Evolutionary conservation across 2,329 filamentous ascomycete genomes (phyloP).

Genomic region (Cladophialophora psammophila): DNA sequence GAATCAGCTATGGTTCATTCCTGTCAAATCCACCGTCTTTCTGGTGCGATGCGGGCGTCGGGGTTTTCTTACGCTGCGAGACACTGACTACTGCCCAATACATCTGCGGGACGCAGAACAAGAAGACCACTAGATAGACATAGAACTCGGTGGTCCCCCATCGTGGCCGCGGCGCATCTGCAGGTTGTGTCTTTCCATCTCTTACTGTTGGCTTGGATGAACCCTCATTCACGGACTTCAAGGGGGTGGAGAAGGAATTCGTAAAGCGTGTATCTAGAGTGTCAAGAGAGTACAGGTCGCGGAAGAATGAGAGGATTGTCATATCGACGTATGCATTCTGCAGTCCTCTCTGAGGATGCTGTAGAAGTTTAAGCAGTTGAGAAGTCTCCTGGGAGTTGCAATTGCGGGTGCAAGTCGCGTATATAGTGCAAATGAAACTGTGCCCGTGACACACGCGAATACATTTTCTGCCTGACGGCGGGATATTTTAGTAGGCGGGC

Average conservation of each 20-base stretch:
- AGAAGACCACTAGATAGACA: slow-evolving; percentile 76
- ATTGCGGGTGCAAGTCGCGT: not conserved
- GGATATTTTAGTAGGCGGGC: too few relatives aligned
- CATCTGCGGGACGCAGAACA: slow-evolving; percentile 78
- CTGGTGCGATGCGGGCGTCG: not conserved
- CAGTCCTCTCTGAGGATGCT: not conserved
- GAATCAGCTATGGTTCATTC: slow-evolving; percentile 68
- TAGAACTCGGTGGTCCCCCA: slow-evolving; percentile 90
- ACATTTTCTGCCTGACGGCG: too few relatives aligned
- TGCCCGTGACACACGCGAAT: too few relatives aligned
- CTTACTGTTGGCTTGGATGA: slow-evolving; percentile 41
- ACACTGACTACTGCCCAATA: slow-evolving; percentile 88
- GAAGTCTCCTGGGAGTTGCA: not conserved
- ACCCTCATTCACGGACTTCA: slow-evolving; percentile 65
- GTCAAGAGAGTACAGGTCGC: slow-evolving; percentile 68
- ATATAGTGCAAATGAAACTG: not conserved
- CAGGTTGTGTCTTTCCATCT: slow-evolving; percentile 46
- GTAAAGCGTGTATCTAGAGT: slow-evolving; percentile 77
- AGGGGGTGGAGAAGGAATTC: slow-evolving; percentile 72
- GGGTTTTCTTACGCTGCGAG: slow-evolving; percentile 70
- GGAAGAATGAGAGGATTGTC: slow-evolving; percentile 48
- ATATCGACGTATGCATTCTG: slow-evolving; percentile 27
- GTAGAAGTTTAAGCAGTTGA: not conserved
- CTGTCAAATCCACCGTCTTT: slow-evolving; percentile 28
- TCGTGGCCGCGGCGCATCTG: slow-evolving; percentile 67